Base-by-base conservation (phyloP, 768 basidiomycete genomes). In the Russula compacta region DNA sequence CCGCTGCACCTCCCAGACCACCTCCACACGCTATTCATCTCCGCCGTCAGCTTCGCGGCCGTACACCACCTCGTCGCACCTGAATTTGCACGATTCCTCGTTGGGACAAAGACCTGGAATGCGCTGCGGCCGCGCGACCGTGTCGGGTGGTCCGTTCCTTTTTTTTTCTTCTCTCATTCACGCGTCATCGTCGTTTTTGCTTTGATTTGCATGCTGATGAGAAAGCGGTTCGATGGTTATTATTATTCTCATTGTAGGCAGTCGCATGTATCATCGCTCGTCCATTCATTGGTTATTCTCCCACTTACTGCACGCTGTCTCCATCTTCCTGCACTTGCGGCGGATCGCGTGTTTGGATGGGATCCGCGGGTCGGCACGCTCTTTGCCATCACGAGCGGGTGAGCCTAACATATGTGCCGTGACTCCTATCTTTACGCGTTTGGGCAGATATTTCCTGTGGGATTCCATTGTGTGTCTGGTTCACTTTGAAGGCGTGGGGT, bases 321-420 rank as follows among this genome's bases (percentile, higher is more conserved):
- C 21, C 70, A 77, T 46, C 71, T 75, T 14, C 72, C 79, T 0
- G 77, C 72, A 15, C 74, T 87, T 17, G 70, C 73, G 32, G 67
- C 73, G n/a, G 85, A 93, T 71, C 81, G 82, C 36, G 85, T 83
- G 6, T 92, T 86, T 68, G 92, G 90, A 6, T 92, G 87, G 79
- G 80, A 88, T 64, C 75, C 80, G 1, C 61, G 70, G 19, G 77
- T 79, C 5, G 86, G 83, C 21, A 75, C 79, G 49, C 74, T 86
- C 2, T 75, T 83, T 65, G 87, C 87, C 24, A 78, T 95, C 51
- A 83, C 88, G 35, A 78, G 79, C 53, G 92, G 86, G 87, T 88
- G 44, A 19, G 10, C 39, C 1, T 21, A 14, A 32, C 3, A 15
- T 24, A 10, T 8, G 10, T 35, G 33, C n/a, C 24, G 7, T 35